These are phyloP conservation scores for Deinandra increscens DNA, from an alignment of 129 eudicot genomes.

Conservation along the genomic window DNA sequence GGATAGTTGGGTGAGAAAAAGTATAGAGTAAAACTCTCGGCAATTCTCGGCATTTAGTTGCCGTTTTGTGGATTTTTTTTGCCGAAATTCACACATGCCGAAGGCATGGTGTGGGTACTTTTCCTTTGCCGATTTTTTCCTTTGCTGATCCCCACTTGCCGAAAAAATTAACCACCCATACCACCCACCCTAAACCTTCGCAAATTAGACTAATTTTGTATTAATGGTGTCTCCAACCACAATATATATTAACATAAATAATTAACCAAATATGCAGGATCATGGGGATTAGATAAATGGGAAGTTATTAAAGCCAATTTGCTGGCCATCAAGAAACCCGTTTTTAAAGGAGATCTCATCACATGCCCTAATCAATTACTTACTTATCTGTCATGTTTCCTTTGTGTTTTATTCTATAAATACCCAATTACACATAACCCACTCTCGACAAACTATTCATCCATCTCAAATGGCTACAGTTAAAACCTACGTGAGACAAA, in stretches of 20 bases:
- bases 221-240: not conserved
- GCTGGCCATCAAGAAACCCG: conserved; percentile 42
- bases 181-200: too few species aligned
- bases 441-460: not conserved
- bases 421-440: conserved; percentile 19
- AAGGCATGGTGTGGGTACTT: too few species aligned
- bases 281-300: conserved; percentile 34
- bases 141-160: too few species aligned
- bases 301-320: conserved; percentile 40
- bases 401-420: conserved; percentile 35
- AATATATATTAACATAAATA: not conserved
- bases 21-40: too few species aligned
- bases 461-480: conserved; percentile 29
- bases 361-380: conserved; percentile 42
- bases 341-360: conserved; percentile 42
- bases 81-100: too few species aligned
- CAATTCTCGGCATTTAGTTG: too few species aligned
- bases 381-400: conserved; percentile 35
- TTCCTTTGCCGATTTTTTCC: too few species aligned
- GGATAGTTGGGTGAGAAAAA: too few species aligned
- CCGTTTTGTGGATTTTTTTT: too few species aligned
- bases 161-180: too few species aligned
- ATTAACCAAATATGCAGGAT: conserved; percentile 15
- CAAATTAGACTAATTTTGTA: too few species aligned
- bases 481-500: conserved; percentile 36